Percentiles rank a stretch among this genome's conserved stretches.
Evolutionary conservation across 2,329 filamentous ascomycete genomes (phyloP).

Genomic region (Clonostachys chloroleuca): DNA sequence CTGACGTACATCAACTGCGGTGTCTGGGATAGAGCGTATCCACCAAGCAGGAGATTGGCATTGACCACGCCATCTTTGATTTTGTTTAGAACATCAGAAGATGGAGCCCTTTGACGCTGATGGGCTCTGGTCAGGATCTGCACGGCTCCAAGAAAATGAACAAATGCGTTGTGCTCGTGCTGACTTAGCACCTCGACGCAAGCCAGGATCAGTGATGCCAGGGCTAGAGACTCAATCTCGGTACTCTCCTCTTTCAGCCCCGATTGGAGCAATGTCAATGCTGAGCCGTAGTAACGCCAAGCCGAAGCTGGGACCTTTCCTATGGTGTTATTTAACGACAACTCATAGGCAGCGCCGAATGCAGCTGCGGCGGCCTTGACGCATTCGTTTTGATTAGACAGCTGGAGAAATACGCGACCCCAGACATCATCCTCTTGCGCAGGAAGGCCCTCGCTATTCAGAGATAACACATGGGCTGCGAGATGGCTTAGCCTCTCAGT

Average conservation of each 20-base stretch:
- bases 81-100: neutral
- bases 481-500: constrained; percentile 1
- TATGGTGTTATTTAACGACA: neutral
- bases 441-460: neutral
- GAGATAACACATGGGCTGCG: constrained; percentile 1
- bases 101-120: no score
- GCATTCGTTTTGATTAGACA: constrained; percentile 1
- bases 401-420: constrained; percentile 2
- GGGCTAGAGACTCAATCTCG: neutral
- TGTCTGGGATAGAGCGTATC: constrained; percentile 1
- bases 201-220: constrained; percentile 1
- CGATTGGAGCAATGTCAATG: neutral
- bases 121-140: neutral
- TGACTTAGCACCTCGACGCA: constrained; percentile 2
- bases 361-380: constrained; percentile 2
- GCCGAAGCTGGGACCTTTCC: no score
- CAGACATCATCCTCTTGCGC: neutral
- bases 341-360: constrained; percentile 2
- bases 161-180: constrained; percentile 1
- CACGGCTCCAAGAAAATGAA: constrained; percentile 1
- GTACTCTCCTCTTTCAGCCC: neutral
- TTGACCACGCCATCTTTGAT: constrained; percentile 1
- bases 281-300: constrained; percentile 1
- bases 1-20: neutral
- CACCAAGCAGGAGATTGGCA: neutral